Evolutionary conservation across 257 asterid genomes (phyloP), one percentile per base, ranked within the genome.

Genomic region (Rauvolfia tetraphylla): DNA sequence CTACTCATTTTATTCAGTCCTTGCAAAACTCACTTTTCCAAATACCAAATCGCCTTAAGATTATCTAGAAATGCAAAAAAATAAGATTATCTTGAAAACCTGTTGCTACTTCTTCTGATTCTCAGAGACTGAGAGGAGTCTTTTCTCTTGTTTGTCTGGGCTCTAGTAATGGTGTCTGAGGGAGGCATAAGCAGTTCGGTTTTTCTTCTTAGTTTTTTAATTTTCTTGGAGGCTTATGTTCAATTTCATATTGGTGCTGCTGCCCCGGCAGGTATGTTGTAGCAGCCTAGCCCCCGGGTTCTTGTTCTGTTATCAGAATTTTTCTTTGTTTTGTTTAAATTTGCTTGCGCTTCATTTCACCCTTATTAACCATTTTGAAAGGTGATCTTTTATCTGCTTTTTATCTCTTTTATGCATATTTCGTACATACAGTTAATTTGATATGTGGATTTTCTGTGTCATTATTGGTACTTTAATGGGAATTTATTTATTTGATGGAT

Each of bases 201-300:
- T 57, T 79, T 84, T 63, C 82, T 88, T 79, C 75, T 91, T 75
- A 17, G 83, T 75, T 81, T 84, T 51, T 68, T 88, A 18, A 81
- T 76, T 69, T 83, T 89, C 51, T 75, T 85, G 68, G 46, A 85
- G 82, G 84, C 85, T 80, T 79, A 17, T 72, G 71, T 87, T 79
- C 90, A 80, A 58, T 86, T 93, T 77, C 88, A 81, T 83, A 96
- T 86, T 71, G 85, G 83, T 76, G 99, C 97, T 81, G 97, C 95
- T 83, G 93, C 94, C 27, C n/a, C 99, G 62, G 92, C 95, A 79
- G 99, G 99, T 95, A 92, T 29, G 17, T 8, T n/a, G 48, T 53
- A 62, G 7, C 59, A 42, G 29, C 18, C 75, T 12, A 36, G 22
- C 51, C 39, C 41, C 59, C 23, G 51, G 23, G 34, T 9, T 36